phyloP scores from a whole-genome alignment of 805 yeast species.

The Candida corydali region DNA sequence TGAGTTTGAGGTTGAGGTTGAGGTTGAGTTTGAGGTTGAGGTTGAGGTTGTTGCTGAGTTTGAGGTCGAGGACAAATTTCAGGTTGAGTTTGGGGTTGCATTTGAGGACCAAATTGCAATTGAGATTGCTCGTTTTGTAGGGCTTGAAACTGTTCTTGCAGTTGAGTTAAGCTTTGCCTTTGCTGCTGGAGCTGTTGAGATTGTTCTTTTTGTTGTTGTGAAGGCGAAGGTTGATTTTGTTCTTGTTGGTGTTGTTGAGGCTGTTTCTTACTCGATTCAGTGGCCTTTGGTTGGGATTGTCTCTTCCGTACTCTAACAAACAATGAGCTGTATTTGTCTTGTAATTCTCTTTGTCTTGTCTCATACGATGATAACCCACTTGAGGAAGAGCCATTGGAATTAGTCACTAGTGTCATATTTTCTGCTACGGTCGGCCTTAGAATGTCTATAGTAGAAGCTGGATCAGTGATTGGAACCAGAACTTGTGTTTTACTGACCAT shows the following conservation, averaged over 20 bases:
- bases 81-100: background rate
- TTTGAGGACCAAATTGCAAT: background rate
- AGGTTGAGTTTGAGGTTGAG: background rate
- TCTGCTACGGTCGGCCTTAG: too few relatives aligned
- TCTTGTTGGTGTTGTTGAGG: background rate
- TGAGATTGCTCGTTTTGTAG: background rate
- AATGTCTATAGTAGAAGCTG: too few relatives aligned
- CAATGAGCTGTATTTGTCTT: background rate
- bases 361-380: background rate
- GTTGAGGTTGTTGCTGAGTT: background rate
- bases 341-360: slow-evolving; percentile 3
- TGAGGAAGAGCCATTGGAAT: too few relatives aligned
- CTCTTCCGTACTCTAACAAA: background rate
- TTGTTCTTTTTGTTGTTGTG: background rate
- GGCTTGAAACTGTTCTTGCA: background rate
- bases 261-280: background rate
- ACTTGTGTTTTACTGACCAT: too few relatives aligned
- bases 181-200: background rate
- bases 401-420: too few relatives aligned
- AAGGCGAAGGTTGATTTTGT: background rate
- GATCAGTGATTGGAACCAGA: too few relatives aligned
- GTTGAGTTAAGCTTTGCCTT: background rate
- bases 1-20: background rate
- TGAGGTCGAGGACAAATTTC: background rate
- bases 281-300: background rate